phyloP scores from a whole-genome alignment of 2,329 filamentous ascomycete species.

The Periconia sp. region DNA sequence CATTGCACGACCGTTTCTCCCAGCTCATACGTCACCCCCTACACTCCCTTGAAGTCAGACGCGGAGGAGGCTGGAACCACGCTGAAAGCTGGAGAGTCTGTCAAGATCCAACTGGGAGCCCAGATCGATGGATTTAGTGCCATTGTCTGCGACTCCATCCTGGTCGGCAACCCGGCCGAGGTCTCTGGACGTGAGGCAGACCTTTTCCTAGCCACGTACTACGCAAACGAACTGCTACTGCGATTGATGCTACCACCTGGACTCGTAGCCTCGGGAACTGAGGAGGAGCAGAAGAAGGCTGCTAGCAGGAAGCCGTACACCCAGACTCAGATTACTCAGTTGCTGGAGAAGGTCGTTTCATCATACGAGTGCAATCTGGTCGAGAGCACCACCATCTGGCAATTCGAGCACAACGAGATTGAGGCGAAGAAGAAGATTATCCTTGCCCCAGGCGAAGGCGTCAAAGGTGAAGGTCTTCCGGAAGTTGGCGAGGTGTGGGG shows the following conservation, averaged over 20 bases:
- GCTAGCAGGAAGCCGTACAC: constrained; percentile 78
- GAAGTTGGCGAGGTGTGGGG: constrained; percentile 96
- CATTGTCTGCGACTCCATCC: constrained; percentile 90
- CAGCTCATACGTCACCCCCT: constrained; percentile 90
- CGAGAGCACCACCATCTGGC: constrained; percentile 97
- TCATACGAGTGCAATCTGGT: constrained; percentile 89
- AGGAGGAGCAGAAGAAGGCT: constrained; percentile 93
- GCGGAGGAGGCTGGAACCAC: constrained; percentile 77
- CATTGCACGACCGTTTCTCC: constrained; percentile 96
- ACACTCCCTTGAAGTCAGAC: constrained; percentile 88
- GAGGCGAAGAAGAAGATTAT: constrained; percentile 99
- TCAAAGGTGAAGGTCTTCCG: constrained; percentile 86
- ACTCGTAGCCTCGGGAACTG: constrained; percentile 75
- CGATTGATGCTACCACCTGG: constrained; percentile 91
- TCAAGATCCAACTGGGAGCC: constrained; percentile 98
- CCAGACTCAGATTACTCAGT: constrained; percentile 80
- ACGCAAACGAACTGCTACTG: constrained; percentile 92
- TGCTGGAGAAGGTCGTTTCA: constrained; percentile 91
- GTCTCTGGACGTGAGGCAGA: constrained; percentile 81
- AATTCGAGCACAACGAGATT: constrained; percentile 96
- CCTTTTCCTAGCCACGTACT: constrained; percentile 86
- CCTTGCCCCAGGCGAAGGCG: constrained; percentile 78
- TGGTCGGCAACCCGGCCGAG: constrained; percentile 68
- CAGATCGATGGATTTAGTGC: constrained; percentile 97
- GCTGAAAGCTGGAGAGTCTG: constrained; percentile 80